Evolutionary conservation across 305 asterid genomes (phyloP).

Genomic region (Solanum hybrid): DNA sequence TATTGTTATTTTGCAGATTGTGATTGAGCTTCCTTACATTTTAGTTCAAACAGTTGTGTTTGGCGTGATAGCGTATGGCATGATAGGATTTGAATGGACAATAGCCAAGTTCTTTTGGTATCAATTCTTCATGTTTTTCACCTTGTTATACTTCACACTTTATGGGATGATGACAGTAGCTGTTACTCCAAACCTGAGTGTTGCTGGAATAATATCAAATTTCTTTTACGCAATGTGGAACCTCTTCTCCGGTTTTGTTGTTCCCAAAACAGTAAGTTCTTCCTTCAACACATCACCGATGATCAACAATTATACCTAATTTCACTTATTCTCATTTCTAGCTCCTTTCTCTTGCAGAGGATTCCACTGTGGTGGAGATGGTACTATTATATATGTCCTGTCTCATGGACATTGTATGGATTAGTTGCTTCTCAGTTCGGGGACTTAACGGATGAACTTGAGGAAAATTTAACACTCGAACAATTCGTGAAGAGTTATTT

Average conservation of each 20-base stretch:
- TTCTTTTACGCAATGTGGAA: conserved; percentile 29
- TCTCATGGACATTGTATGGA: conserved; percentile 29
- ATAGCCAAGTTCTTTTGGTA: conserved; percentile 41
- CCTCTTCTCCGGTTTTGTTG: conserved; percentile 40
- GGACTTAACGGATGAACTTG: conserved; percentile 6
- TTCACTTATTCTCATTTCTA: not conserved
- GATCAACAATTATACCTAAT: not conserved
- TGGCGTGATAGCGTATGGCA: conserved; percentile 27
- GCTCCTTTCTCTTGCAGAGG: conserved; percentile 6
- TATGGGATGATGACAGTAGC: conserved; percentile 52
- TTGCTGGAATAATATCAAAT: conserved; percentile 25
- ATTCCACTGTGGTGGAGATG: conserved; percentile 34
- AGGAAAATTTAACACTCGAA: not conserved
- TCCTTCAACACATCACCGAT: not conserved
- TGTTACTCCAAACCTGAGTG: conserved; percentile 39
- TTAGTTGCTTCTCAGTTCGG: conserved; percentile 30
- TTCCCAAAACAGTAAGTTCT: conserved; percentile 40
- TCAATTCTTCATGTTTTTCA: conserved; percentile 35
- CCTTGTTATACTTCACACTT: conserved; percentile 38
- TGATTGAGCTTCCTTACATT: conserved; percentile 42
- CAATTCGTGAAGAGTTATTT: conserved; percentile 1
- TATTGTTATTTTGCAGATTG: conserved; percentile 19
- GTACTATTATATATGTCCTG: conserved; percentile 21
- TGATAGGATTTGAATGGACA: conserved; percentile 44
- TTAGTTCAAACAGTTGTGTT: conserved; percentile 28